These are phyloP conservation scores for Spencermartinsiella ligniputridi DNA, from an alignment of 1,139 yeast genomes.

Conservation along the genomic window DNA sequence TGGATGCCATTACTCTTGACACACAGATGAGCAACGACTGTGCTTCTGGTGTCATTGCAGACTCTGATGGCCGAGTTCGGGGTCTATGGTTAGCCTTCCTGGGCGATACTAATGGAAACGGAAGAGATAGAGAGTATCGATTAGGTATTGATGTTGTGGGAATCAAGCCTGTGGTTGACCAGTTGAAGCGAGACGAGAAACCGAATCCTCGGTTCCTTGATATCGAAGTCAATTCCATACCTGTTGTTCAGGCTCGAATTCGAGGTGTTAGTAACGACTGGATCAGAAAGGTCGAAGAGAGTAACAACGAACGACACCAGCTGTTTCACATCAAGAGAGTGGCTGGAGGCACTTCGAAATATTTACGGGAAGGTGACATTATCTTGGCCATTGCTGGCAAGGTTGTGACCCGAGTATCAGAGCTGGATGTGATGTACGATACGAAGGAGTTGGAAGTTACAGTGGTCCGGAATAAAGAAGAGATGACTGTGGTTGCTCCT, in stretches of 20 bases:
- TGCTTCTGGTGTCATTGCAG: constrained; percentile 76
- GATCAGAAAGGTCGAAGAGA: constrained; percentile 63
- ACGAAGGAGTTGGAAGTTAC: constrained; percentile 48
- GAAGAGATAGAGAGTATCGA: constrained; percentile 57
- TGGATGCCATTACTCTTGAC: constrained; percentile 74
- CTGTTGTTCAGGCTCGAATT: constrained; percentile 73
- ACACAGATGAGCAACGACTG: constrained; percentile 70
- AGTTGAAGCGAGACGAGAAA: constrained; percentile 43
- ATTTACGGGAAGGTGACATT: constrained; percentile 59
- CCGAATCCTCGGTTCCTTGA: constrained; percentile 68
- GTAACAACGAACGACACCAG: constrained; percentile 59
- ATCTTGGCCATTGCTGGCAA: constrained; percentile 64
- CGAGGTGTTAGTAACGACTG: constrained; percentile 83
- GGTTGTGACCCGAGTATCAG: constrained; percentile 62
- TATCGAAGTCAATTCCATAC: constrained; percentile 67
- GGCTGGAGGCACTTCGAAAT: constrained; percentile 48
- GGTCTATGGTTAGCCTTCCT: constrained; percentile 81
- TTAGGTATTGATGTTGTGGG: constrained; percentile 79
- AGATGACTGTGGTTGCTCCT: constrained; percentile 55
- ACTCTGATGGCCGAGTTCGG: constrained; percentile 69
- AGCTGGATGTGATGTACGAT: constrained; percentile 52
- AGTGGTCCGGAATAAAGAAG: constrained; percentile 58
- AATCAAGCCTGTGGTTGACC: constrained; percentile 51
- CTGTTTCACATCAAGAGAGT: constrained; percentile 69
- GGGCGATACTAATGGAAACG: constrained; percentile 61